phyloP scores from a whole-genome alignment of 2,329 filamentous ascomycete genomes.

The Fusarium palustre region DNA sequence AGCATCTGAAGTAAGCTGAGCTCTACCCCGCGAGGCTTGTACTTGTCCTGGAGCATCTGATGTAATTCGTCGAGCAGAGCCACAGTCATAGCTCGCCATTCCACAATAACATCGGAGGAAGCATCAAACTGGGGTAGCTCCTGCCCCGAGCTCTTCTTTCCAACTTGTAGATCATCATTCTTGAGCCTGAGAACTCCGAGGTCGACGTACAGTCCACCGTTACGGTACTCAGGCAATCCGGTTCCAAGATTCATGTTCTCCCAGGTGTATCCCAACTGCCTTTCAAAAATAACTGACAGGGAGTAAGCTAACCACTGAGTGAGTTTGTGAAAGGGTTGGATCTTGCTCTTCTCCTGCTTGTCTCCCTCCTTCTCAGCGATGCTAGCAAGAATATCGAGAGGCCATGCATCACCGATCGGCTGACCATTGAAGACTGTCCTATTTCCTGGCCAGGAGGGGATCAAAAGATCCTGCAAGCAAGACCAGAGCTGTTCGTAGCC shows the following conservation, averaged over 20 bases:
- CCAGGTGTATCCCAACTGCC: slow-evolving; percentile 64
- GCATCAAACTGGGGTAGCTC: slow-evolving; percentile 65
- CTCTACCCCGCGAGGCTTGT: slow-evolving; percentile 41
- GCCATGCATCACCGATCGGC: slow-evolving; percentile 65
- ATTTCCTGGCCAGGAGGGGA: slow-evolving; percentile 62
- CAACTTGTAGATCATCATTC: slow-evolving; percentile 54
- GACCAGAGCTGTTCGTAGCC: slow-evolving; percentile 51
- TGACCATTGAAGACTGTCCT: slow-evolving; percentile 62
- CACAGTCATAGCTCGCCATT: slow-evolving; percentile 70
- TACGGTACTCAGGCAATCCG: slow-evolving; percentile 77
- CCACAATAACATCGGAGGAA: slow-evolving; percentile 68
- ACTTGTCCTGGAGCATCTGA: slow-evolving; percentile 45
- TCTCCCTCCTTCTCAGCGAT: neutral
- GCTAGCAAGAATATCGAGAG: slow-evolving; percentile 48
- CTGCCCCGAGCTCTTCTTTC: slow-evolving; percentile 56
- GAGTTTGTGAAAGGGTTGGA: slow-evolving; percentile 70
- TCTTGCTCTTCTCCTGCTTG: slow-evolving; percentile 36
- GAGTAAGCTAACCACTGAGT: slow-evolving; percentile 82
- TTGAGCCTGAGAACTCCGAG: slow-evolving; percentile 66
- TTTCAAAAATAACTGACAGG: slow-evolving; percentile 73
- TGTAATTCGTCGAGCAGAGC: slow-evolving; percentile 66
- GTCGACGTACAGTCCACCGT: slow-evolving; percentile 76
- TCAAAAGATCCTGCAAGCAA: slow-evolving; percentile 57
- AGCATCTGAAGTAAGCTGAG: slow-evolving; percentile 63
- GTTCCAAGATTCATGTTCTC: slow-evolving; percentile 68